Base-by-base conservation (phyloP, 331 rosid species). In the Pyracantha coccinea region DNA sequence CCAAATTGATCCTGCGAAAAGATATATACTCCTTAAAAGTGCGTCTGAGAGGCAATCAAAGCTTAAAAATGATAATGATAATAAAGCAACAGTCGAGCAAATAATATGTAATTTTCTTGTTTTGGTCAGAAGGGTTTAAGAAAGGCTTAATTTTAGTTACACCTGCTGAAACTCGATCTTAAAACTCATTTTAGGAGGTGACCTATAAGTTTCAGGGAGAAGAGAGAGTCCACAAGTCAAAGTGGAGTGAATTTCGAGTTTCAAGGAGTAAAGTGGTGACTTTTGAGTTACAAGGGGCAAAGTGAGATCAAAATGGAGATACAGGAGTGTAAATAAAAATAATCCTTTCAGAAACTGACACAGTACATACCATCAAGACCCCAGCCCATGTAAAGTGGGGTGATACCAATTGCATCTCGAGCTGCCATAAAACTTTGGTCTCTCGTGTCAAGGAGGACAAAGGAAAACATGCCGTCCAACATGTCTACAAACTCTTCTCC, bases 381-480 rank as follows among this genome's bases (percentile, higher is more conserved):
- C 97, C 97, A 94, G 60, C 97, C 99, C 85, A 94, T 77, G 83
- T 90, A 94, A 75, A 92, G 93, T 63, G 99, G 90, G 74, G 92
- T 86, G 79, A 90, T 86, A 50, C 97, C 99, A 82, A 95, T 89
- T 77, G 93, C 93, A 77, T 95, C 97, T 67, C 96, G 90, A 75
- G 99, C 99, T 21, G 97, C 99, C 28, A 90, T 95, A 72, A 85
- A 87, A 75, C 89, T 90, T 23, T 90, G 92, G 83, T 85, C 92
- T 41, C 84, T 83, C 15, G 93, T 92, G 84, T 92, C 96, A 64
- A 94, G 97, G 68, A 95, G 92, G 71, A 94, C 91, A 80, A 95
- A 89, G 68, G 97, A 85, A 76, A 90, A 92, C 97, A 95, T 92
- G 75, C 96, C 97, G 75, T 95, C 99, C 89, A 92, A 84, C 99